phyloP scores from a whole-genome alignment of 2,329 filamentous ascomycete genomes.

The Massarina eburnea region DNA sequence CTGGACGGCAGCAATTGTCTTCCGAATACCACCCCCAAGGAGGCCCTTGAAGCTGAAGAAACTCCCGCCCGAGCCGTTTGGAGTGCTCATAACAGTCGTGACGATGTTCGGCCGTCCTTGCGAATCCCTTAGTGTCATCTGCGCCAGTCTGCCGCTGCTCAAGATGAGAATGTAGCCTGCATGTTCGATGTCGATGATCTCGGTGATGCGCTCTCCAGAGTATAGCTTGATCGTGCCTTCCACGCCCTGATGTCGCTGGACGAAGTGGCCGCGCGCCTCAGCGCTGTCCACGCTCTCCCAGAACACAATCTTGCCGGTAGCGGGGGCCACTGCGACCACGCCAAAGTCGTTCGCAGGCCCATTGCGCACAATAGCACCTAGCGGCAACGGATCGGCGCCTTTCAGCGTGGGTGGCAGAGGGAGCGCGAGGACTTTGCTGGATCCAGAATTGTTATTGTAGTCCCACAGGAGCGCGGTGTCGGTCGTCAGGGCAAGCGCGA shows the following conservation, averaged over 20 bases:
- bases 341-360: conserved; percentile 80
- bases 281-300: conserved; percentile 95
- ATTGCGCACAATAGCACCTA: conserved; percentile 80
- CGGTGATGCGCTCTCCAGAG: conserved; percentile 74
- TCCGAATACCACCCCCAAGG: conserved; percentile 69
- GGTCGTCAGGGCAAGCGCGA: conserved; percentile 78
- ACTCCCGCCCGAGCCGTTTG: conserved; percentile 62
- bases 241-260: conserved; percentile 77
- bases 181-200: conserved; percentile 81
- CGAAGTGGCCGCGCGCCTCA: conserved; percentile 79
- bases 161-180: conserved; percentile 84
- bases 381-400: conserved; percentile 70
- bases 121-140: conserved; percentile 80
- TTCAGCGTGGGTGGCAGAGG: conserved; percentile 73
- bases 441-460: conserved; percentile 67
- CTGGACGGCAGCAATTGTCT: conserved; percentile 78
- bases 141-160: conserved; percentile 82
- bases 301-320: conserved; percentile 82
- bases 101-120: conserved; percentile 83
- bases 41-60: conserved; percentile 80
- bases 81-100: conserved; percentile 71
- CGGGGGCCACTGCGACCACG: conserved; percentile 81
- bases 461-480: conserved; percentile 88
- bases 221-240: conserved; percentile 75
- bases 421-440: conserved; percentile 74